Evolutionary conservation across 2,329 filamentous ascomycete genomes (phyloP).

Genomic region (Cercospora canescens): DNA sequence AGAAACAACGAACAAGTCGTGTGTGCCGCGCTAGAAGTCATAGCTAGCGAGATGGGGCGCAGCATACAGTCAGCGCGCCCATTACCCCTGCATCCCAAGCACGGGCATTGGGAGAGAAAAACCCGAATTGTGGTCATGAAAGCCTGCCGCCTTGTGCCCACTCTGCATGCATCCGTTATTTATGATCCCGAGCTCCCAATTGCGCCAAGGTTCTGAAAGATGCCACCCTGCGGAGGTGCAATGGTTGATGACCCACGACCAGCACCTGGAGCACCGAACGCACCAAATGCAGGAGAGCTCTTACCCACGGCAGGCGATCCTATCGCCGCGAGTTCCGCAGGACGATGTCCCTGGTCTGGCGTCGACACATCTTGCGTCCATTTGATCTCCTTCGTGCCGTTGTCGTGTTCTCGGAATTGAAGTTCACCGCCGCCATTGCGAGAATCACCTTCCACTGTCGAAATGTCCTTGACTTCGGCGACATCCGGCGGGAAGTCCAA

Average conservation of each 20-base stretch:
- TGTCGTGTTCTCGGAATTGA: conserved; percentile 57
- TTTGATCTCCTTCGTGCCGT: conserved; percentile 43
- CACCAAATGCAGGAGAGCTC: conserved; percentile 37
- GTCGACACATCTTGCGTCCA: conserved; percentile 38
- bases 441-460: conserved; percentile 83
- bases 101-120: not conserved
- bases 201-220: conserved; percentile 30
- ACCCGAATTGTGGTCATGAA: not conserved
- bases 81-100: not conserved
- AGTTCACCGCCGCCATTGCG: conserved; percentile 92
- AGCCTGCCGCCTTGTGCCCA: not conserved
- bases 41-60: not conserved
- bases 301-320: conserved; percentile 48
- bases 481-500: conserved; percentile 58
- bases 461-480: conserved; percentile 76
- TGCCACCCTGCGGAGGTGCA: conserved; percentile 6
- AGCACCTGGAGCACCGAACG: conserved; percentile 33
- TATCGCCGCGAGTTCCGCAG: conserved; percentile 45
- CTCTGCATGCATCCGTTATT: not conserved
- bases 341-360: conserved; percentile 30
- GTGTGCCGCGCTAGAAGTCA: not conserved
- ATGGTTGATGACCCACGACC: not conserved
- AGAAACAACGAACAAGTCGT: conserved; percentile 1
- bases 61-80: not conserved
- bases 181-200: conserved; percentile 17